Evolutionary conservation across 148 eudicot species (phyloP), one percentile per base, ranked within the genome.

Genomic region (Silene conica): DNA sequence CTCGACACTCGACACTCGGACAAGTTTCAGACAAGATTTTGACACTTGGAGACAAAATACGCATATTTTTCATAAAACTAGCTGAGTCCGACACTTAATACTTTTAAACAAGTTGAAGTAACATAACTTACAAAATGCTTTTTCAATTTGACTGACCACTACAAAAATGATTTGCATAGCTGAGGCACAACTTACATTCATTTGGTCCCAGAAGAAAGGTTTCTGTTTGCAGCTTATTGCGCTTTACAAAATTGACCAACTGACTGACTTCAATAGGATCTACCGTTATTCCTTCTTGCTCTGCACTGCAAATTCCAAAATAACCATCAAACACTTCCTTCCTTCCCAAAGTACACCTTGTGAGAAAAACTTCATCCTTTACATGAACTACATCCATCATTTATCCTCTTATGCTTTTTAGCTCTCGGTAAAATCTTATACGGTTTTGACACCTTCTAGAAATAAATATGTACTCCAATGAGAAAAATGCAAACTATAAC

Each of bases 261-360:
- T 89, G 86, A 63, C 90, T 77, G 52, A 92, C 31, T 83, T 95
- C 97, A 72, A 85, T 81, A 31, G 94, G 92, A 82, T 88, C 82
- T 54, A 84, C 90, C 73, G 82, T 83, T 38, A 85, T 81, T 65
- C 99, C 99, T 80, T 87, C 97, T 87, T 92, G 88, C 76, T 90
- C 91, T 61, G 87, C 97, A 67, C 97, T 96, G 85, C 74, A 85
- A 82, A 80, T 73, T 62, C 67, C 76, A 76, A 63, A 52, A 52
- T 46, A 64, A 34, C 52, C 59, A 67, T 72, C 65, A 75, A 22
- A 41, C 5, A 0, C 54, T 43, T 21, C 0, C 22, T 18, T 48
- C 56, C 63, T 16, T 21, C 20, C 5, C 19, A 60, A 46, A 52
- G 66, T 70, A 48, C 77, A 52, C 2, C 11, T 9, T 3, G 1